These are phyloP conservation scores for Trifolium dubium DNA, from an alignment of 306 rosid genomes.

Conservation along the genomic window DNA sequence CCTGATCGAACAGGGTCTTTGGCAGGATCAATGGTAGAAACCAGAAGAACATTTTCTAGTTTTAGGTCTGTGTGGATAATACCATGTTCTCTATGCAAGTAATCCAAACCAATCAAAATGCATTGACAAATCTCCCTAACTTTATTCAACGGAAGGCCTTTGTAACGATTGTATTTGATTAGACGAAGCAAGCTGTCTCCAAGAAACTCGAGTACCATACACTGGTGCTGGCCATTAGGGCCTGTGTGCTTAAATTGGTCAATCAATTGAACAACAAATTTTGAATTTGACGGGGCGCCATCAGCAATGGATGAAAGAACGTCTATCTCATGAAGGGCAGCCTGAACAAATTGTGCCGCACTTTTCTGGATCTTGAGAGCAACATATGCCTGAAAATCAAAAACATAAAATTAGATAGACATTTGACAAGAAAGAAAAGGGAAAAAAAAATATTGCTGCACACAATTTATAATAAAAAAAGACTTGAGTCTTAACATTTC, in stretches of 20 bases:
- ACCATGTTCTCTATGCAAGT: constrained; percentile 87
- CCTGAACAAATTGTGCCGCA: constrained; percentile 89
- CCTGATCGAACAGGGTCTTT: constrained; percentile 82
- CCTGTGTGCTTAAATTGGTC: constrained; percentile 96
- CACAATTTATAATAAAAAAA: neutral
- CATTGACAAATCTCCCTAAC: constrained; percentile 87
- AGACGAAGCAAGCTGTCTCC: constrained; percentile 95
- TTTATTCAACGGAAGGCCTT: constrained; percentile 69
- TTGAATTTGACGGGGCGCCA: constrained; percentile 63
- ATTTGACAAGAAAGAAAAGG: neutral
- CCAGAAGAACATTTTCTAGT: constrained; percentile 88
- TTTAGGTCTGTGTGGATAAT: constrained; percentile 91
- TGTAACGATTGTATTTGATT: constrained; percentile 67
- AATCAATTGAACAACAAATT: constrained; percentile 71
- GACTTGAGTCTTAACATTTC: constrained; percentile 31
- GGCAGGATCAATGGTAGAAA: constrained; percentile 77
- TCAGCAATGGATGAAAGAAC: constrained; percentile 74
- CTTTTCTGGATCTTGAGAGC: constrained; percentile 99
- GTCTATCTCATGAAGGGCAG: constrained; percentile 92
- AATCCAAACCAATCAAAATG: constrained; percentile 83
- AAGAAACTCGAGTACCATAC: constrained; percentile 96
- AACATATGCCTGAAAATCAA: constrained; percentile 64
- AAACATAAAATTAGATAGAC: constrained; percentile 16
- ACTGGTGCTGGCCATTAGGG: constrained; percentile 94
- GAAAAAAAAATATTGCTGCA: neutral